Evolutionary conservation across 768 basidiomycete genomes (phyloP), one percentile per base, ranked within the genome.

Genomic region (Phlebiopsis flavidoalba): DNA sequence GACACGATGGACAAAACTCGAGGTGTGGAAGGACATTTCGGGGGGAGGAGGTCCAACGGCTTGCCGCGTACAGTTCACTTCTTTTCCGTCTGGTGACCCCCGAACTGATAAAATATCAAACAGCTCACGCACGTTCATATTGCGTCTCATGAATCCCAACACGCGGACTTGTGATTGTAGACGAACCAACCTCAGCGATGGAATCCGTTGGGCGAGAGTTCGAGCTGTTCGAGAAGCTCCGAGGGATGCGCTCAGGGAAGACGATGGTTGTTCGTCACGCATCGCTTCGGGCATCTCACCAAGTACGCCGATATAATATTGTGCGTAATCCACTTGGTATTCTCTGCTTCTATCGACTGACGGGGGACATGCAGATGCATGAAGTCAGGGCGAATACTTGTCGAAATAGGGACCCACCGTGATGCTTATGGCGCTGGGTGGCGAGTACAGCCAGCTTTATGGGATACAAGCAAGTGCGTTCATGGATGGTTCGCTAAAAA

Each of bases 151-250:
- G 14, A 69, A 72, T 0, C 70, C 69, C 14, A 60, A 77, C 2
- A 73, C 79, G 2, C 24, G 77, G 74, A 31, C 77, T 86, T 11
- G 71, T 85, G 15, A 76, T 81, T 5, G 76, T 82, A 2, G 86
- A 87, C 61, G 85, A 87, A 65, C 83, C 85, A 0, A 84, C 77
- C 37, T 83, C 83, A 0, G 77, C 82, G 2, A 64, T 86, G 48
- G 86, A 87, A n/a, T 55, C 77, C 86, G 8, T 70, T 79, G 51
- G 79, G 76, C 0, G 86, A 88, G 66, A 88, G 66, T 76, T 74
- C 15, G 70, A 77, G 1, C 71, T 86, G 11, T 76, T 84, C 58
- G 63, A 74, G 17, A 70, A 71, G 12, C 67, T 85, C 36, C 69
- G 73, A 1, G 63, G 68, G 0, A 62, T 67, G 24, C 74, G 79